phyloP scores from a whole-genome alignment of 768 basidiomycete genomes.

The Phanerodontia chrysosporium region DNA sequence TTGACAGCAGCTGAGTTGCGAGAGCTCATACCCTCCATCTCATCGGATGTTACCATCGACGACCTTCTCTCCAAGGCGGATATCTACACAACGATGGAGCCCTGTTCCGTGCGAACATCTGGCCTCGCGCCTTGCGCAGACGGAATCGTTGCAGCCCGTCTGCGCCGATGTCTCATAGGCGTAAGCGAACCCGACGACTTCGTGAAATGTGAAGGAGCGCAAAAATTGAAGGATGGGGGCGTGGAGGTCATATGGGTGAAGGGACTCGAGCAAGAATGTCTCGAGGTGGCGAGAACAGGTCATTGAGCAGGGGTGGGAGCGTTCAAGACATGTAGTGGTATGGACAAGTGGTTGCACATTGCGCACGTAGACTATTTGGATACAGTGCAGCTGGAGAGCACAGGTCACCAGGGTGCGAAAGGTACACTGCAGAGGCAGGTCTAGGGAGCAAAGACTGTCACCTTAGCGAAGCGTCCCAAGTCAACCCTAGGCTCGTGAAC shows the following conservation, averaged over 20 bases:
- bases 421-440: too few species aligned
- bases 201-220: conserved; percentile 87
- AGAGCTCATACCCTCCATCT: conserved; percentile 38
- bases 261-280: conserved; percentile 75
- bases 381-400: too few species aligned
- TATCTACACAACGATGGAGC: conserved; percentile 95
- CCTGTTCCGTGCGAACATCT: conserved; percentile 86
- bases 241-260: conserved; percentile 72
- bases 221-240: conserved; percentile 63
- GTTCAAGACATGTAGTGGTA: too few species aligned
- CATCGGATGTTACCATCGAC: conserved; percentile 33
- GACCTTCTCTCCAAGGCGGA: conserved; percentile 58
- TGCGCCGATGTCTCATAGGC: conserved; percentile 82
- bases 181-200: conserved; percentile 92
- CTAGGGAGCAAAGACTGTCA: too few species aligned
- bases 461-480: too few species aligned
- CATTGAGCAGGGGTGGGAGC: conserved; percentile 20
- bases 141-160: conserved; percentile 65
- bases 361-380: too few species aligned
- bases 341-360: too few species aligned
- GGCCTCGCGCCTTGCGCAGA: conserved; percentile 85
- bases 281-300: conserved; percentile 70
- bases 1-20: conserved; percentile 37
- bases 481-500: too few species aligned
- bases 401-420: too few species aligned